Base-by-base conservation (phyloP, 2,329 filamentous ascomycete genomes). In the Cadophora sp. region DNA sequence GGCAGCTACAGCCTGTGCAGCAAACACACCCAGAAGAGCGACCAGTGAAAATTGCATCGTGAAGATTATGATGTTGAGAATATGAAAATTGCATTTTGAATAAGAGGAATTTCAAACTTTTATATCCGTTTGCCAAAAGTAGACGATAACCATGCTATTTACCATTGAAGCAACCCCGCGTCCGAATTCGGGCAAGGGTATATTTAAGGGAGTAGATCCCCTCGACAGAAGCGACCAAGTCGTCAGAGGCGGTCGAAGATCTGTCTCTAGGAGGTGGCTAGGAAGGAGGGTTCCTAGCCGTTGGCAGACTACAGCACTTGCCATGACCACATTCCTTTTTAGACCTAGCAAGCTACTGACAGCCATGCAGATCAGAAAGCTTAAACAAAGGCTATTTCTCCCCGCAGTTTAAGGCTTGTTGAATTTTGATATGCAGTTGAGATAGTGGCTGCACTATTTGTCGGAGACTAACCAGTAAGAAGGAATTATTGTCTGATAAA, bases 1-100 rank as follows among this genome's bases (percentile, higher is more conserved):
- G 34, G 63, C 62, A 8, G 68, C 72, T 31, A 46, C 55, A 58
- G 60, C 68, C 31, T 65, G 62, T 26, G 62, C 62, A 64, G 63
- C 69, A 31, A 72, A 53, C 46, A 56, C 62, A 64, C 64, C 29
- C n/a, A 72, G 9, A n/a, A 71, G n/a, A 48, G 62, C 50, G 11
- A 68, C 60, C n/a, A 53, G 40, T 16, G 66, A 65, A 64, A 73
- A 69, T 53, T 68, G 62, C 73, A 74, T 73, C 29, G 27, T 69
- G 24, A 27, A 31, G 27, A 14, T 14, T 7, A 26, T 31, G 27
- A 37, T 22, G 12, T 53, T 22, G n/a, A 53, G 16, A 43, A 43
- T n/a, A 43, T 16, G 22, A 9, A 19, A 27, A 43, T 12, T 24
- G 12, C 24, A 27, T 7, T 19, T 37, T 37, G 7, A 37, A 27